phyloP scores from a whole-genome alignment of 2,329 filamentous ascomycete species.

The Colletotrichum phormii region DNA sequence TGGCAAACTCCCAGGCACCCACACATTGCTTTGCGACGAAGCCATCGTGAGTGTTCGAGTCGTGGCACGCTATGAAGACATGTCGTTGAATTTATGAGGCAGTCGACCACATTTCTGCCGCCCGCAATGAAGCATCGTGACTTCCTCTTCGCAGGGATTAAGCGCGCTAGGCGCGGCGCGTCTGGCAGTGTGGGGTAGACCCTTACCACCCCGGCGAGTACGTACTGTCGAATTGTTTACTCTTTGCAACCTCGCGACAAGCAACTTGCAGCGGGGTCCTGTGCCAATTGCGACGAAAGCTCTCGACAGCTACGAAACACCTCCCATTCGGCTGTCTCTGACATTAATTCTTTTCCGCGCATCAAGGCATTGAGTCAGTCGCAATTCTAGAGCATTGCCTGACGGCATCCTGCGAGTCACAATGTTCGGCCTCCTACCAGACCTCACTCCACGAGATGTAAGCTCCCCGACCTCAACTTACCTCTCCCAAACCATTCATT shows the following conservation, averaged over 20 bases:
- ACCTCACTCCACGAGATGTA: conserved; percentile 78
- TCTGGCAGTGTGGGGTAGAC: conserved; percentile 27
- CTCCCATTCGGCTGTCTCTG: not conserved
- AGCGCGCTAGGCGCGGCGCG: conserved; percentile 34
- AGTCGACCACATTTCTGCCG: conserved; percentile 21
- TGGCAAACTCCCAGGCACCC: not conserved
- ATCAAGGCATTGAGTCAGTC: not conserved
- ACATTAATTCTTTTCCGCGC: not conserved
- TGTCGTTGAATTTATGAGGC: conserved; percentile 16
- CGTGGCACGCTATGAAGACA: not conserved
- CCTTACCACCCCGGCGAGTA: conserved; percentile 18
- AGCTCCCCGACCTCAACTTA: conserved; percentile 42
- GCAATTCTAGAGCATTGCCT: not conserved
- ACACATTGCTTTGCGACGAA: not conserved
- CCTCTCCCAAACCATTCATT: not conserved
- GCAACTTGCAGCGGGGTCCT: conserved; percentile 13
- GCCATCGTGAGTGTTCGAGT: not conserved
- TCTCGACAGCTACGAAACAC: not conserved
- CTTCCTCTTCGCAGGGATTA: conserved; percentile 22
- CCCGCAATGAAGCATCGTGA: conserved; percentile 33
- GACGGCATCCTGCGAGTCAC: conserved; percentile 27
- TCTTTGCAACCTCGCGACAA: conserved; percentile 20
- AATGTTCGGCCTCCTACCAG: conserved; percentile 74
- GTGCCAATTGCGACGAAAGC: not conserved
- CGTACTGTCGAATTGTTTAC: conserved; percentile 32